These are phyloP conservation scores for Pleurotus tuber-regium DNA, from an alignment of 768 basidiomycete genomes.

Conservation along the genomic window DNA sequence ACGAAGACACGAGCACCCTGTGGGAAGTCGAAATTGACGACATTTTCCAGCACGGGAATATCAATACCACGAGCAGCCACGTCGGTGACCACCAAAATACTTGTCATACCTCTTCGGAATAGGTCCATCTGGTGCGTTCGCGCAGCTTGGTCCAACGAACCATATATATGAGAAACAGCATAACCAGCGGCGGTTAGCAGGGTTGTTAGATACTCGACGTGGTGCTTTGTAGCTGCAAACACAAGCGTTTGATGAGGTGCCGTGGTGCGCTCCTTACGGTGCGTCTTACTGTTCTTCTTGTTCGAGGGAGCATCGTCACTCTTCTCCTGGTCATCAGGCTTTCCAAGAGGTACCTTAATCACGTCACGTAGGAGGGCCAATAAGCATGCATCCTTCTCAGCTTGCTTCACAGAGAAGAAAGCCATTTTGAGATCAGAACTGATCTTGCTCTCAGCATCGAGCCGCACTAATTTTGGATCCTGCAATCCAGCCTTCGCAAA, in stretches of 20 bases:
- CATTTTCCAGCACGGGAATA: conserved; percentile 94
- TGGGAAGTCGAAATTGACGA: conserved; percentile 98
- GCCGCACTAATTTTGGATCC: conserved; percentile 92
- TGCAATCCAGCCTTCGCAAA: conserved; percentile 97
- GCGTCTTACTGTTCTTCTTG: conserved; percentile 49
- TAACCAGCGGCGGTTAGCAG: conserved; percentile 82
- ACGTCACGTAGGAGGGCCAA: conserved; percentile 83
- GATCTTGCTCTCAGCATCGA: conserved; percentile 96
- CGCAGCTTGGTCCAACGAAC: conserved; percentile 89
- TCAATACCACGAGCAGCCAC: conserved; percentile 98
- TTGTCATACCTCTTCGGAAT: conserved; percentile 79
- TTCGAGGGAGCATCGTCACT: conserved; percentile 29
- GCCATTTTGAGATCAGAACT: conserved; percentile 91
- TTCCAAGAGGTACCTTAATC: conserved; percentile 72
- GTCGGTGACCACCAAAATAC: conserved; percentile 92
- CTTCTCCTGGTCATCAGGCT: conserved; percentile 21
- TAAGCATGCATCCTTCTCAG: conserved; percentile 92
- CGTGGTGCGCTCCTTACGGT: conserved; percentile 47
- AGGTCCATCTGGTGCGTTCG: conserved; percentile 88
- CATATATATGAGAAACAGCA: conserved; percentile 91
- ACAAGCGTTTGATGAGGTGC: conserved; percentile 90
- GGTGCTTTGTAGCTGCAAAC: conserved; percentile 96
- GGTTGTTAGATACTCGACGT: conserved; percentile 89
- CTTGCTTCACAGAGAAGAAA: conserved; percentile 89
- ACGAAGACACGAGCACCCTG: conserved; percentile 91